Evolutionary conservation across 116 monocot genomes (phyloP).

Genomic region (Papilionanthe hybrid): DNA sequence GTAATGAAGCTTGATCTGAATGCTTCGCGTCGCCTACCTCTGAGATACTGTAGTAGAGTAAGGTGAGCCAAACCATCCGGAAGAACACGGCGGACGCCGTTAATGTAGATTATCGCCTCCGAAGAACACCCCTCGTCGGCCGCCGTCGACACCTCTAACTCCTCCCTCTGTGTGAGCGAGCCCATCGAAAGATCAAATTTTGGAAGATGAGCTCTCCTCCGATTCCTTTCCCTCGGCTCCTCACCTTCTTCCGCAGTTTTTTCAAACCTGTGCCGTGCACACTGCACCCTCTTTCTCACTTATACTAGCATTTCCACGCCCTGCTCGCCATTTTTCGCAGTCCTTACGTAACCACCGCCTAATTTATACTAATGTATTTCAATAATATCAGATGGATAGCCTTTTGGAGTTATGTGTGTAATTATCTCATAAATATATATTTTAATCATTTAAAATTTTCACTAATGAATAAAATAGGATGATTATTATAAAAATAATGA

Average conservation of each 20-base stretch:
- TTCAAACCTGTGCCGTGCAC: neutral
- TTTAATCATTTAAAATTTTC: too few relatives aligned
- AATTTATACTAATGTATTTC: too few relatives aligned
- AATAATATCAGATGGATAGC: too few relatives aligned
- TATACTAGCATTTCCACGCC: too few relatives aligned
- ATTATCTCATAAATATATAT: too few relatives aligned
- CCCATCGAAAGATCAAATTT: conserved; percentile 31
- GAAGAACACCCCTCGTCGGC: conserved; percentile 44
- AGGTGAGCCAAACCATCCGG: conserved; percentile 86
- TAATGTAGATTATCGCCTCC: conserved; percentile 82
- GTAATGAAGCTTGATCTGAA: neutral
- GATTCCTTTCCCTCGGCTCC: neutral
- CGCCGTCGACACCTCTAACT: conserved; percentile 17
- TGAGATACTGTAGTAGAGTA: conserved; percentile 84
- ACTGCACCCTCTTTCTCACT: too few relatives aligned
- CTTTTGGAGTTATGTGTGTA: too few relatives aligned
- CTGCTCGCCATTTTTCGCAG: too few relatives aligned
- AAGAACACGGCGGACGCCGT: conserved; percentile 75
- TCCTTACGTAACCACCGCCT: too few relatives aligned
- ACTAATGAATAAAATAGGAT: too few relatives aligned
- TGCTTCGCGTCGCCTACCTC: conserved; percentile 36
- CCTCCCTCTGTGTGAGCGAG: conserved; percentile 34
- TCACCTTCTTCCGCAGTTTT: neutral
- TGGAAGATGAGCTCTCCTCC: neutral
- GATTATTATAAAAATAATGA: too few relatives aligned